Base-by-base conservation (phyloP, 2,329 filamentous ascomycete genomes). In the Talaromyces verruculosus region DNA sequence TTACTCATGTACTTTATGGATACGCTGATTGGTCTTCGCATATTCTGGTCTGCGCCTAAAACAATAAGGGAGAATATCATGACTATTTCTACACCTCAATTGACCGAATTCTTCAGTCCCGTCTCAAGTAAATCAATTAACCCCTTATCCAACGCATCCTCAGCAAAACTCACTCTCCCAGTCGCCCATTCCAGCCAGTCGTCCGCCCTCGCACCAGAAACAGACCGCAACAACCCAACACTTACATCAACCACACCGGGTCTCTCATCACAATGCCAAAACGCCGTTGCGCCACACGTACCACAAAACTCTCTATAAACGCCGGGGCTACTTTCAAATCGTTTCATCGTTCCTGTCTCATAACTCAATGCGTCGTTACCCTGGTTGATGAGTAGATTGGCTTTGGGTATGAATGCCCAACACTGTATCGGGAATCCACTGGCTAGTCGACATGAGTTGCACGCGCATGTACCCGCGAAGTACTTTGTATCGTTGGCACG, bases 371-470 rank as follows among this genome's bases (percentile, higher is more conserved):
- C 25, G 11, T 59, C 43, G n/a, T 10, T 35, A 11, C 13, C 43
- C 10, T 60, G 43, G 41, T 85, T 79, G 19, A 80, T 75, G 63
- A 19, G 10, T 11, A 91, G 86, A 70, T 89, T 87, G 1, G 77
- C 74, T n/a, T 81, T 80, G 0, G 87, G 87, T 0, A 91, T 77
- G 71, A 90, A 91, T 0, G 86, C 82, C 89, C 89, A 91, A 0
- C 84, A 79, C 69, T 89, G 84, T 57, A 90, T 83, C 65, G 90
- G 87, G 68, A 87, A 88, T 2, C 88, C 88, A 0, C 85, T 83
- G 0, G 78, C 76, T 3, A 87, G 78, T 5, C 88, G 85, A 72
- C 89, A 92, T 1, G 86, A 85, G 5, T 77, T 80, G 74, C 89
- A 91, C 1, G 83, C 81, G 71, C 88, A 91, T 7, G 84, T 82